Evolutionary conservation across 2,329 filamentous ascomycete genomes (phyloP).

Genomic region (Botryotinia narcissicola): DNA sequence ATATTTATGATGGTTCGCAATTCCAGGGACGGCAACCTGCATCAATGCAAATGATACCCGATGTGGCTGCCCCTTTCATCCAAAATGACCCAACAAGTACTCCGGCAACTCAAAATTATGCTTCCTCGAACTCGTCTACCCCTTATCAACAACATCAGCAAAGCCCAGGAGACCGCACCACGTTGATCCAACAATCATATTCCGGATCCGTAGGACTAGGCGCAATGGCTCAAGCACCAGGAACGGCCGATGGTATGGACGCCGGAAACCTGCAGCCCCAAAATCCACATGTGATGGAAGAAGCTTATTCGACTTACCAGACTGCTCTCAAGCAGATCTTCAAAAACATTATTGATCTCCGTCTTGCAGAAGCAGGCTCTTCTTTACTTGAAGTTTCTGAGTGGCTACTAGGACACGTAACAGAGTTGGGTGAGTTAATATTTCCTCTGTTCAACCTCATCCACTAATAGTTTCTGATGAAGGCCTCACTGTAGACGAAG

Average conservation of each 20-base stretch:
- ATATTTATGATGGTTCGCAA: slow-evolving; percentile 75
- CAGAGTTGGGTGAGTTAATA: slow-evolving; percentile 59
- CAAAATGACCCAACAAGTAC: slow-evolving; percentile 62
- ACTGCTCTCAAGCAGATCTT: slow-evolving; percentile 61
- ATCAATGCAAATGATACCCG: slow-evolving; percentile 73
- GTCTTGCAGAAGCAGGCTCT: slow-evolving; percentile 56
- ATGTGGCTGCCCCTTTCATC: slow-evolving; percentile 75
- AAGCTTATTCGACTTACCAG: slow-evolving; percentile 66
- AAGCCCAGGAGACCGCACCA: slow-evolving; percentile 54
- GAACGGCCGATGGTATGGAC: slow-evolving; percentile 46
- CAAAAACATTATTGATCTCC: slow-evolving; percentile 57
- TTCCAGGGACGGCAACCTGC: slow-evolving; percentile 75
- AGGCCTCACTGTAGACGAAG: slow-evolving; percentile 85
- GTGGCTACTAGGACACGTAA: slow-evolving; percentile 64
- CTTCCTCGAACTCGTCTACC: slow-evolving; percentile 52
- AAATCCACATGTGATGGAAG: slow-evolving; percentile 55
- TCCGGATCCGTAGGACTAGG: slow-evolving; percentile 48
- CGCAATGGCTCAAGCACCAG: slow-evolving; percentile 45
- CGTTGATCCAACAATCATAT: slow-evolving; percentile 55
- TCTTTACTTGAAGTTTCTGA: slow-evolving; percentile 61
- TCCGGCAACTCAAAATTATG: slow-evolving; percentile 51
- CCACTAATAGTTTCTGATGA: slow-evolving; percentile 41
- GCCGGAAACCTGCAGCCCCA: slow-evolving; percentile 58
- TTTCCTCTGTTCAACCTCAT: slow-evolving; percentile 33
- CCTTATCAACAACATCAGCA: slow-evolving; percentile 56